A percentile compares a stretch with the other conserved stretches of the same genome.
These are phyloP conservation scores for Chalciporus pseudorubinellus DNA, from an alignment of 768 basidiomycete species.

Conservation along the genomic window DNA sequence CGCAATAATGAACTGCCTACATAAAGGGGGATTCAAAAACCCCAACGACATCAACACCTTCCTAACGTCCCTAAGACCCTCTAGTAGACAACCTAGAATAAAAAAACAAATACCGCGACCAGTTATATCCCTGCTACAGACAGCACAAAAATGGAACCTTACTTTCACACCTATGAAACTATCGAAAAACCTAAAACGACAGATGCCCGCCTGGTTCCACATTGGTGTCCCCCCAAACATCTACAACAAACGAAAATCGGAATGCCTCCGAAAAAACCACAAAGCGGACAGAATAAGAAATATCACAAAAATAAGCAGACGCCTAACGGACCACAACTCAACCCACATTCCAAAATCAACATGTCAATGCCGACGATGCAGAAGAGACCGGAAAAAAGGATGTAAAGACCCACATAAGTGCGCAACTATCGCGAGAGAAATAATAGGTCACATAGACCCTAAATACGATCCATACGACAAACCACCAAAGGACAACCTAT, in stretches of 20 bases:
- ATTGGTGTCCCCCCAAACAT: background rate
- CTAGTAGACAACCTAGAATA: background rate
- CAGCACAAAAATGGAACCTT: background rate
- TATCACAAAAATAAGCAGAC: too few relatives aligned
- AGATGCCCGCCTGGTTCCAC: constrained; percentile 5
- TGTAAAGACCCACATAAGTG: too few relatives aligned
- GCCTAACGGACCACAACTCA: too few relatives aligned
- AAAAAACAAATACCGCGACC: background rate
- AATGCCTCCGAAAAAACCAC: too few relatives aligned
- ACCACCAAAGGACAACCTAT: background rate
- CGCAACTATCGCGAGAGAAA: too few relatives aligned
- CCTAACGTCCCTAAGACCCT: background rate
- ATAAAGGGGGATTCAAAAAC: background rate
- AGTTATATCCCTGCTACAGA: rapidly evolving
- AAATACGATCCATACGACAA: too few relatives aligned
- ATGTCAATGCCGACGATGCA: too few relatives aligned
- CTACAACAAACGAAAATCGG: background rate
- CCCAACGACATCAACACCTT: background rate
- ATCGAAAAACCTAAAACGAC: background rate
- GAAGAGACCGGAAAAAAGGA: too few relatives aligned
- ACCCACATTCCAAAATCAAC: too few relatives aligned
- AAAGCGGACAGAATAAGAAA: too few relatives aligned
- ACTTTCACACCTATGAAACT: background rate
- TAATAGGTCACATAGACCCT: too few relatives aligned
- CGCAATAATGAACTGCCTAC: background rate